These are phyloP conservation scores for Pyrenopolyporus hunteri DNA, from an alignment of 495 filamentous ascomycete genomes.

Conservation along the genomic window DNA sequence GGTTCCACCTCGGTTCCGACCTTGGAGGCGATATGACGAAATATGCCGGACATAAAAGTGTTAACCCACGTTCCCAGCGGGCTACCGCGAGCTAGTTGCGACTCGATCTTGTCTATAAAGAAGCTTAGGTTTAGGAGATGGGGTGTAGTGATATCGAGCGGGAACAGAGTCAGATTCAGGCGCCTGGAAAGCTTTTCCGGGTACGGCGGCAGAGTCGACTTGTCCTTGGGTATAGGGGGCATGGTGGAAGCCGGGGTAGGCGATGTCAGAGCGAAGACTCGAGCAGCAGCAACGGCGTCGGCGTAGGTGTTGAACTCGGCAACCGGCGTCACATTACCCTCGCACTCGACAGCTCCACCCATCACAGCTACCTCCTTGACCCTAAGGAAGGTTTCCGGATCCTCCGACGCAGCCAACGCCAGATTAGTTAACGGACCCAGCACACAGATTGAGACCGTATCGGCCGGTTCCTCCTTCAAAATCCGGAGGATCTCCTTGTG, in stretches of 20 bases:
- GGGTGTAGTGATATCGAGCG: slow-evolving; percentile 84
- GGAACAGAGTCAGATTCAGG: slow-evolving; percentile 80
- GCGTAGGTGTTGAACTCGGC: slow-evolving; percentile 88
- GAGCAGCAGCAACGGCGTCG: slow-evolving; percentile 81
- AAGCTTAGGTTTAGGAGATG: slow-evolving; percentile 68
- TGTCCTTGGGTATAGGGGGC: slow-evolving; percentile 61
- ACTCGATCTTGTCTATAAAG: slow-evolving; percentile 62
- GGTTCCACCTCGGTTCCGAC: slow-evolving; percentile 59
- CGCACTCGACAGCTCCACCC: slow-evolving; percentile 82
- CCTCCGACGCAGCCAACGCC: slow-evolving; percentile 82
- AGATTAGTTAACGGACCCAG: slow-evolving; percentile 92
- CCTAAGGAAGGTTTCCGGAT: slow-evolving; percentile 83
- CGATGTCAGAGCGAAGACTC: slow-evolving; percentile 89
- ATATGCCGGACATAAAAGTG: slow-evolving; percentile 78
- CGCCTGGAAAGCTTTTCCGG: slow-evolving; percentile 66
- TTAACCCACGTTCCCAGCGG: slow-evolving; percentile 84
- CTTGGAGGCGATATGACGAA: slow-evolving; percentile 72
- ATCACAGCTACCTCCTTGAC: slow-evolving; percentile 95
- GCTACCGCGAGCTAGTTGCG: slow-evolving; percentile 60
- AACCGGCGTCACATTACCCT: slow-evolving; percentile 81
- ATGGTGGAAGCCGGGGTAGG: slow-evolving; percentile 70
- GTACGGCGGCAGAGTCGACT: slow-evolving; percentile 63
- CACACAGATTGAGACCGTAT: slow-evolving; percentile 87
- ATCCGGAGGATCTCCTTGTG: slow-evolving; percentile 86
- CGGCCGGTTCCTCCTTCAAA: slow-evolving; percentile 74